These are phyloP conservation scores for Pouteria campechiana DNA, from an alignment of 179 eudicot species.

Conservation along the genomic window DNA sequence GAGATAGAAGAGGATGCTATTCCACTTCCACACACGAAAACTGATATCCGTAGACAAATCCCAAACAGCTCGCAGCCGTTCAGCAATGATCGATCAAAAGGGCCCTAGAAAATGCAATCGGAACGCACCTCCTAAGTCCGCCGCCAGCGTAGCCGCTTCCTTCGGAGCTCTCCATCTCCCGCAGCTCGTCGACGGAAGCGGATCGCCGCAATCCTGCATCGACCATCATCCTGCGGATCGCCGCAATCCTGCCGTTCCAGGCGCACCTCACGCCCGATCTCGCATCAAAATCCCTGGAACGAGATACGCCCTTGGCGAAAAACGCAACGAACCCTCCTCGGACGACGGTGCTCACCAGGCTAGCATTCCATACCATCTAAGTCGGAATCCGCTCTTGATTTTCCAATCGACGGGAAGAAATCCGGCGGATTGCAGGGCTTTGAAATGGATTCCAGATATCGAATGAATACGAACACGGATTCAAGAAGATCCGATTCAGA, in stretches of 20 bases:
- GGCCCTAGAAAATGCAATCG: conserved; percentile 1
- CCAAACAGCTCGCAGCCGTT: not conserved
- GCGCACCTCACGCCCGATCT: conserved; percentile 16
- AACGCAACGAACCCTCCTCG: conserved; percentile 28
- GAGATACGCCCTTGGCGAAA: conserved; percentile 20
- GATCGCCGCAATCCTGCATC: conserved; percentile 38
- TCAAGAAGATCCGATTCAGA: not conserved
- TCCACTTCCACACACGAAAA: not conserved
- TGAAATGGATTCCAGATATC: conserved; percentile 2
- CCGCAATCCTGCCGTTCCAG: conserved; percentile 19
- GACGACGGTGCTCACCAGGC: conserved; percentile 31
- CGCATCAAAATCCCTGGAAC: conserved; percentile 16
- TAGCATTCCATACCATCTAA: conserved; percentile 69
- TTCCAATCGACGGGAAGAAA: no score
- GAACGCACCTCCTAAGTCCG: conserved; percentile 88
- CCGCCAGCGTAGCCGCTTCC: conserved; percentile 62
- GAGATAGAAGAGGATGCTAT: no score
- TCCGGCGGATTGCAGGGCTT: conserved; percentile 1
- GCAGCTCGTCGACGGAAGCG: conserved; percentile 17
- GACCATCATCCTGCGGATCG: conserved; percentile 59
- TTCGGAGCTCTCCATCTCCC: conserved; percentile 53
- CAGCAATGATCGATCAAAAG: not conserved
- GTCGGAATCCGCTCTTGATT: conserved; percentile 4
- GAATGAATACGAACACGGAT: not conserved
- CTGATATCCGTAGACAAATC: not conserved